Evolutionary conservation across 2,329 filamentous ascomycete genomes (phyloP).

Genomic region (Talaromyces sp.): DNA sequence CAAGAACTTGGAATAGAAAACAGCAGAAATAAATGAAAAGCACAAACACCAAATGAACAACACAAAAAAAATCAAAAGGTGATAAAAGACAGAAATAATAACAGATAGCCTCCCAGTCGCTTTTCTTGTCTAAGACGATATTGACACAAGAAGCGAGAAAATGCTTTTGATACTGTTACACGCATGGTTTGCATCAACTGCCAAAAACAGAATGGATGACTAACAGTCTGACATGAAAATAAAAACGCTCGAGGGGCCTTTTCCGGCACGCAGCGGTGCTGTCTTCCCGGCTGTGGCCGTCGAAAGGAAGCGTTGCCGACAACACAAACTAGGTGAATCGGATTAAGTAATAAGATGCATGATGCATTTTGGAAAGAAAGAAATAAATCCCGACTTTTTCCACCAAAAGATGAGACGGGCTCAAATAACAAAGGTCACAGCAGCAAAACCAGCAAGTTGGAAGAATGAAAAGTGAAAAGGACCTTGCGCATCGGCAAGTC

Average conservation of each 20-base stretch:
- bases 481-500: neutral
- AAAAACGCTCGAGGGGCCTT: neutral
- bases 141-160: slow-evolving; percentile 2
- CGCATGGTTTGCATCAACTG: neutral
- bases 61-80: slow-evolving; percentile 5
- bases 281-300: neutral
- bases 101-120: slow-evolving; percentile 12
- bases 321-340: neutral
- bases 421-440: neutral
- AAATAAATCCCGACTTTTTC: neutral
- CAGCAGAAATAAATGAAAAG: slow-evolving; percentile 15
- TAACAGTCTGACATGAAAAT: neutral
- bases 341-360: neutral
- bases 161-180: slow-evolving; percentile 2
- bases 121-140: slow-evolving; percentile 10
- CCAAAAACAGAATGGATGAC: neutral
- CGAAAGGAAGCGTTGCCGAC: neutral
- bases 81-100: slow-evolving; percentile 13
- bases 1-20: slow-evolving; percentile 9
- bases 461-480: neutral
- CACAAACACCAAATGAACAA: neutral
- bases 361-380: neutral
- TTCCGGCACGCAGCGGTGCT: neutral
- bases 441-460: neutral
- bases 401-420: neutral